Evolutionary conservation across 441 rosid genomes (phyloP).

Genomic region (Bocquillonia castaneifolia): DNA sequence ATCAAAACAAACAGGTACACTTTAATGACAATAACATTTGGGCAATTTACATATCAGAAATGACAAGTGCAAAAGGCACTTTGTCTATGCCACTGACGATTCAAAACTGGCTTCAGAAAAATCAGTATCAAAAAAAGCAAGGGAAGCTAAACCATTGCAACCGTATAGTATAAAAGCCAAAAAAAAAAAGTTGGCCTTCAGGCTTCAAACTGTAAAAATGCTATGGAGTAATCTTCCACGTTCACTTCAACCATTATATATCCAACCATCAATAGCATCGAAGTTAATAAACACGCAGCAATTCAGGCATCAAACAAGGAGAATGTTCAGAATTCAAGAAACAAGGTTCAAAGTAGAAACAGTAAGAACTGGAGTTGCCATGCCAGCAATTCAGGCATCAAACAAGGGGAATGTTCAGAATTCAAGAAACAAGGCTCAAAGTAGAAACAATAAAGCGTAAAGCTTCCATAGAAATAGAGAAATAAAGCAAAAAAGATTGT

Average conservation of each 20-base stretch:
- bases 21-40: not conserved
- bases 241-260: not conserved
- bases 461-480: not conserved
- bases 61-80: not conserved
- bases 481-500: not conserved
- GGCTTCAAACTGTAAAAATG: not conserved
- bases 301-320: no score
- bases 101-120: not conserved
- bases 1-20: constrained; percentile 3
- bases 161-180: no score
- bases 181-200: not conserved
- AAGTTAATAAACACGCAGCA: no score
- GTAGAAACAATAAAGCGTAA: no score
- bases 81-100: not conserved
- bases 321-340: no score
- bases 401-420: no score
- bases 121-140: not conserved
- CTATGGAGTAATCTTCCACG: not conserved
- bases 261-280: no score
- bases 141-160: no score
- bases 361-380: no score
- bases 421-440: no score
- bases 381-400: no score
- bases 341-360: no score
- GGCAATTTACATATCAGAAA: not conserved